Base-by-base conservation (phyloP, 768 basidiomycete species). In the Mrakia blollopis region DNA sequence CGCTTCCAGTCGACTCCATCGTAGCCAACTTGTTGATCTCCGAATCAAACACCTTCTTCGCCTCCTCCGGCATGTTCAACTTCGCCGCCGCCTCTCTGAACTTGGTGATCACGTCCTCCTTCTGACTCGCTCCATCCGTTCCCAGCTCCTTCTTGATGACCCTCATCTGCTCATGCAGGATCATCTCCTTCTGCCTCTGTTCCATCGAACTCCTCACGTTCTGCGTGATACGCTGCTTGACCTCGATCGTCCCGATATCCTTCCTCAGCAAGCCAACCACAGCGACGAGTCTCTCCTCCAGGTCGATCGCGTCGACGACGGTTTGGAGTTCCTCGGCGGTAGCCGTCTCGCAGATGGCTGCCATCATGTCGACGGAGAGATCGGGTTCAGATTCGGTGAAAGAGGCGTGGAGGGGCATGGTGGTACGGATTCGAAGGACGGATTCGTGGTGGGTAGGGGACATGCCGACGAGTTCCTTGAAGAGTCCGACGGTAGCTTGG, bases 131-230 rank as follows among this genome's bases (percentile, higher is more conserved):
- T 90, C 96, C 69, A 39, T 78, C 65, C 62, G 72, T 93, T 0
- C 94, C 94, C 11, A 96, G 87, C 83, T 96, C 94, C 85, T 93
- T 94, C 87, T 96, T 96, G 84, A 96, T 95, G 4, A 92, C 92
- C 83, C 94, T 94, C 62, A 98, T 88, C 84, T 98, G 94, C 82
- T 98, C 94, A 92, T 94, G 95, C 72, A 98, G 86, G 82, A 95
- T 97, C 80, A 95, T 95, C 85, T 97, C 94, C 73, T 94, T 86
- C 82, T 97, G 94, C 8, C 94, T 87, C 82, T 96, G 95, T 16
- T 93, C 93, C 78, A 98, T 94, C 86, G 94, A 97, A 86, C 86
- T 89, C 82, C 98, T 94, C 1, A 98, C 94, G 80, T 98, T 95
- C 25, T 92, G 87, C 1, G 91, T 89, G 75, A 98, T 91, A 84